These are phyloP conservation scores for Austroboletus novae-zelandiae DNA, from an alignment of 1,284 basidiomycete genomes.

Conservation along the genomic window DNA sequence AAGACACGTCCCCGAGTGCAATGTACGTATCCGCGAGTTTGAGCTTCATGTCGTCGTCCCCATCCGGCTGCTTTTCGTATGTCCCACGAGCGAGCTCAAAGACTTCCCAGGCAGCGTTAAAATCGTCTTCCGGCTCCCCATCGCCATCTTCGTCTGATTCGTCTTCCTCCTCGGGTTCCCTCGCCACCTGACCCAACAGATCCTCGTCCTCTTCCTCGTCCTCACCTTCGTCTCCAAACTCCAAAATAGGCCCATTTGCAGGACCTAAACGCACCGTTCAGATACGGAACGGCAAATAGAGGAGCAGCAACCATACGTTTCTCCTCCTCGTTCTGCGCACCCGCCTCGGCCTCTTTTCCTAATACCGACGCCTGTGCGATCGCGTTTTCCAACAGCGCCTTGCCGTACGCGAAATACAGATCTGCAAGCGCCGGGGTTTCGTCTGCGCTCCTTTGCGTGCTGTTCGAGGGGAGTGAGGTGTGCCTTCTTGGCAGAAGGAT, in stretches of 20 bases:
- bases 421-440: conserved; percentile 78
- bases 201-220: conserved; percentile 56
- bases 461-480: conserved; percentile 29
- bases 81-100: conserved; percentile 84
- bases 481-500: background rate
- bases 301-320: conserved; percentile 36
- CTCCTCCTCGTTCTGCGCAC: conserved; percentile 44
- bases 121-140: conserved; percentile 85
- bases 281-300: background rate
- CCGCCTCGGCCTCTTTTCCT: conserved; percentile 71
- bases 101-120: conserved; percentile 93
- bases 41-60: conserved; percentile 59
- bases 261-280: conserved; percentile 13
- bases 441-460: conserved; percentile 71
- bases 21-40: conserved; percentile 86
- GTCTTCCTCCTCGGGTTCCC: conserved; percentile 43
- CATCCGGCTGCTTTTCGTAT: conserved; percentile 66
- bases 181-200: conserved; percentile 55
- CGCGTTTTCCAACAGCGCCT: conserved; percentile 85
- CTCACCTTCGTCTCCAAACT: conserved; percentile 74
- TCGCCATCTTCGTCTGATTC: conserved; percentile 51
- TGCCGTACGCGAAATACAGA: conserved; percentile 83
- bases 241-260: conserved; percentile 57
- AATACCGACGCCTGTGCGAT: conserved; percentile 79
- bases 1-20: conserved; percentile 80